Base-by-base conservation (phyloP, 2,329 filamentous ascomycete genomes). In the Diaporthe ilicicola region DNA sequence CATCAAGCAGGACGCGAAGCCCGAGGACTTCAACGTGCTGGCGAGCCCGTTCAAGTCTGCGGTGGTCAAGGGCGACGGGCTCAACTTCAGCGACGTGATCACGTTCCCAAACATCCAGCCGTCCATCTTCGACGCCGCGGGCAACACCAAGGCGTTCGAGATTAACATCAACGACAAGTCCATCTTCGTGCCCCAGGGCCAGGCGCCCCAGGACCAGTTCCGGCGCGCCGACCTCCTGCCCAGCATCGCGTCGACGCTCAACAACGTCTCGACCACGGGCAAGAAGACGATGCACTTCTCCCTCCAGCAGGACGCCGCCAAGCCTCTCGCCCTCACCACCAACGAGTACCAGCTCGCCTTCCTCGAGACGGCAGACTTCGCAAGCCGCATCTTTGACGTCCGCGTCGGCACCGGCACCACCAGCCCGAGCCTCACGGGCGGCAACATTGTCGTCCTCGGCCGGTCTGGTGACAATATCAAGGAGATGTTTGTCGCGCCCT, bases 241-340 rank as follows among this genome's bases (percentile, higher is more conserved):
- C n/a, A 65, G 76, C 77, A 69, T 81, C 81, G 77, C 78, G 78
- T 74, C 73, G 7, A 78, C 76, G 17, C 73, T 81, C 22, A 79
- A 81, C 39, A 83, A 84, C 29, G 77, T 79, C 24, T 82, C 82
- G 29, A 81, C 79, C 46, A 81, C 78, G 34, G 84, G 84, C 15
- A 75, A 82, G 54, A 83, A 84, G 73, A 84, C 84, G 1, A 77
- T 85, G 72, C 84, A 86, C 76, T 85, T 82, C 74, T 83, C 81
- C 65, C 79, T 86, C 37, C 82, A 82, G 76, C 81, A 82, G 66
- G 82, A 85, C 73, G 68, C 78, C 0, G 71, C 77, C 12, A 77
- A 82, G 44, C 79, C 82, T 5, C 75, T 86, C 61, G 85, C 86
- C 74, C 53, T 69, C 29, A 76, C 82, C 62, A 83, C 81, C 7